Evolutionary conservation across 140 eudicot species (phyloP), one percentile per base, ranked within the genome.

Genomic region (Anethum foeniculum): DNA sequence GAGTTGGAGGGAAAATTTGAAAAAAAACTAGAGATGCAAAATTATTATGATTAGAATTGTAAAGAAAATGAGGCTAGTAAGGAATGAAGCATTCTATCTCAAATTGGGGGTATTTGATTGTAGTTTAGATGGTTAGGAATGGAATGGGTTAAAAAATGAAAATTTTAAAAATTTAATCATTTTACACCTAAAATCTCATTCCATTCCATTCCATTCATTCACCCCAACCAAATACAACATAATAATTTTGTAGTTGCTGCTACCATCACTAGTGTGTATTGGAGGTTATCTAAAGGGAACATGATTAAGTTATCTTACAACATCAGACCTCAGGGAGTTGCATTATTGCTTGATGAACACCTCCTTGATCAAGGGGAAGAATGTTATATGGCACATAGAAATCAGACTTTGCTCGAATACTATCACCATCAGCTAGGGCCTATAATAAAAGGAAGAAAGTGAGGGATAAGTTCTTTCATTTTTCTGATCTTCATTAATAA

Each of bases 351-450:
- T 88, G 99, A 84, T 91, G 93, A 81, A 88, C 91, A 62, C 98
- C 98, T 84, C 96, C 97, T 80, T 88, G 91, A 88, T 90, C 91
- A 84, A 95, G 97, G 56, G 99, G 99, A 85, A 95, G 97, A 82
- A 95, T 91, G 92, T 95, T 95, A 81, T 89, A 92, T 54, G 90
- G 84, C 83, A 89, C 93, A 75, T 84, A 89, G 71, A 88, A 85
- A 51, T 90, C 97, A 18, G 98, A 80, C 81, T 85, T 86, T 58
- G 86, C 84, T 78, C 79, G 84, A 51, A 78, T 49, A 39, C 82
- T 83, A 43, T 91, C 99, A 75, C 80, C 81, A 75, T 91, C 98
- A 76, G 92, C 88, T 78, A 85, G 88, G 23, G 90, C 87, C 98
- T 93, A 79, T 27, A 76, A 77, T 34, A 65, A 76, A 48, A 73